These are phyloP conservation scores for Lunasporangiospora selenospora DNA, from an alignment of 192 early-diverging fungal species.

Conservation along the genomic window DNA sequence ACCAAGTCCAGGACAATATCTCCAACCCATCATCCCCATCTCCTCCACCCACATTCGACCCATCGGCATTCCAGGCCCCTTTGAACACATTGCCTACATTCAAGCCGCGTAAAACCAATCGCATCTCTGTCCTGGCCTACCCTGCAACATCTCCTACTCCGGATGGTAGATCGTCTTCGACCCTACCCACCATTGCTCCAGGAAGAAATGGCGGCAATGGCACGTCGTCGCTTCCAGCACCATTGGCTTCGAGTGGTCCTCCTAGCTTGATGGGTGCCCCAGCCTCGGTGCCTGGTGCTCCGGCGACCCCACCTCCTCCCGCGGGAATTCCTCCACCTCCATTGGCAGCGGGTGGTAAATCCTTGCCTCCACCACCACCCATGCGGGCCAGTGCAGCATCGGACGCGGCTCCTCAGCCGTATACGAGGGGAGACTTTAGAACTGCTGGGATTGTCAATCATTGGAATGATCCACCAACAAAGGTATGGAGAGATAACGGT, in stretches of 20 bases:
- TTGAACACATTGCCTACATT: conserved; percentile 23
- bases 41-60: conserved; percentile 18
- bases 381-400: conserved; percentile 15
- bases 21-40: too few relatives aligned
- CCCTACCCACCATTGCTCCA: neutral
- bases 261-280: conserved; percentile 22
- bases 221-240: conserved; percentile 15
- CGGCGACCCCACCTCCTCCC: conserved; percentile 9
- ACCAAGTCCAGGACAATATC: too few relatives aligned
- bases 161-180: too few relatives aligned
- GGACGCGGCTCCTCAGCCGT: conserved; percentile 12
- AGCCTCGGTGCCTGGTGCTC: neutral
- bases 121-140: conserved; percentile 34
- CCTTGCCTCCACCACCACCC: conserved; percentile 35
- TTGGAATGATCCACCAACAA: conserved; percentile 62
- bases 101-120: conserved; percentile 35
- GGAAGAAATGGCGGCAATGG: neutral
- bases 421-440: conserved; percentile 52
- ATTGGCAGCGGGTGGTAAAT: too few relatives aligned
- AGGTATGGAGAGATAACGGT: conserved; percentile 42
- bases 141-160: neutral
- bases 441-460: conserved; percentile 55
- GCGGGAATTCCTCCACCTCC: neutral
- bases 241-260: conserved; percentile 16
- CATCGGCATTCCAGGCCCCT: conserved; percentile 14